Base-by-base conservation (phyloP, 139 green algal species). In the Spirogloea muscicola region DNA sequence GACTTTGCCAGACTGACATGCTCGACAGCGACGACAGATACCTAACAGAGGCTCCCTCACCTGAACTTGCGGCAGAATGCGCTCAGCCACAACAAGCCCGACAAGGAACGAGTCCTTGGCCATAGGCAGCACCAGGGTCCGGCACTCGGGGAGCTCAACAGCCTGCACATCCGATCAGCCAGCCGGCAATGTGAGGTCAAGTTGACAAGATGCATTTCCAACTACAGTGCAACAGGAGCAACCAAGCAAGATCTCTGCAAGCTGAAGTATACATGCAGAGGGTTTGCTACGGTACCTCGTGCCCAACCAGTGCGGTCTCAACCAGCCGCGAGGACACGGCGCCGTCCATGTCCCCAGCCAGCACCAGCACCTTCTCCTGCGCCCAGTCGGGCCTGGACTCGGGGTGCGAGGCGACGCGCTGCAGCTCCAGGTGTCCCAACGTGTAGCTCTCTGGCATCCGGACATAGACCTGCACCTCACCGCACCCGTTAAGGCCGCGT, bases 371-470 rank as follows among this genome's bases (percentile, higher is more conserved):
- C 10, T 33, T 40, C 5, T 58, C 27, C 33, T 58, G 59, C 59
- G 43, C 59, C 59, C 4, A 36, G 7, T n/a, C n/a, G n/a, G n/a
- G n/a, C 31, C 40, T 31, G 37, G 52, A 39, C 5, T 62, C 52
- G 40, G 52, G 52, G 59, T 38, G 59, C 33, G 33, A 68, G n/a
- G 27, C n/a, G 25, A 68, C 59, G 42, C 59, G 42, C 18, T 43
- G 59, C 9, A 68, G 59, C 43, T 68, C 59, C 9, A 68, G 59
- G 33, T 38, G 59, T 6, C 59, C 59, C 29, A 21, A 51, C 3
- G 59, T 6, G 59, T 68, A 68, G 42, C 59, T 68, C 43, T 68
- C 59, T 55, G 59, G 59, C 4, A 43, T 38, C 6, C 59, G 59
- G 18, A 68, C 27, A 37, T 68, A 68, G 5, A 68, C 59, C 59